These are phyloP conservation scores for Aspergillus ruber DNA, from an alignment of 2,329 filamentous ascomycete species.

Conservation along the genomic window DNA sequence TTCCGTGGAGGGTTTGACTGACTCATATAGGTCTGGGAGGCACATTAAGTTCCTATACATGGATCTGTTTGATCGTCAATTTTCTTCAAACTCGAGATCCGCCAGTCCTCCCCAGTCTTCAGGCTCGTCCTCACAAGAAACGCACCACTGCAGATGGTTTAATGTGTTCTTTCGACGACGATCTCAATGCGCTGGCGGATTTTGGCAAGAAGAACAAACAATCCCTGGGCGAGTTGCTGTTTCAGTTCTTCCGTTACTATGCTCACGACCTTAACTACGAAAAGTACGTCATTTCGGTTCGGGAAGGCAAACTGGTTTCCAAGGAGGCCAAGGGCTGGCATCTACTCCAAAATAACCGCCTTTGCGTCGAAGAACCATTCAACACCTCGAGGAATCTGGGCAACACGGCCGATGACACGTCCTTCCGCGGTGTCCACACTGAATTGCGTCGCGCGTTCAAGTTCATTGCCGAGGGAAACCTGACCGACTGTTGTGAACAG, in stretches of 20 bases:
- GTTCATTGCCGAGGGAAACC: conserved; percentile 67
- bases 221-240: conserved; percentile 76
- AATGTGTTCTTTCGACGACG: conserved; percentile 76
- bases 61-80: conserved; percentile 97
- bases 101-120: conserved; percentile 77
- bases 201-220: conserved; percentile 77
- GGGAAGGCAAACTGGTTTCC: conserved; percentile 68
- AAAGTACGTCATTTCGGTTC: conserved; percentile 74
- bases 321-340: conserved; percentile 89
- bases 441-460: conserved; percentile 87
- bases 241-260: conserved; percentile 92
- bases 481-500: conserved; percentile 78
- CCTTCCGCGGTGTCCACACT: conserved; percentile 82
- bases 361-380: conserved; percentile 97
- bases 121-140: conserved; percentile 63
- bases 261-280: conserved; percentile 90
- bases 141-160: conserved; percentile 57
- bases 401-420: conserved; percentile 93
- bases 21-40: conserved; percentile 67
- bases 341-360: conserved; percentile 67
- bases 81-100: conserved; percentile 85
- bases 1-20: conserved; percentile 11
- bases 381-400: conserved; percentile 83
- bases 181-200: conserved; percentile 65
- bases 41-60: conserved; percentile 95